Evolutionary conservation across 2,329 filamentous ascomycete genomes (phyloP), one percentile per base, ranked within the genome.

Genomic region (Monilinia polystroma): DNA sequence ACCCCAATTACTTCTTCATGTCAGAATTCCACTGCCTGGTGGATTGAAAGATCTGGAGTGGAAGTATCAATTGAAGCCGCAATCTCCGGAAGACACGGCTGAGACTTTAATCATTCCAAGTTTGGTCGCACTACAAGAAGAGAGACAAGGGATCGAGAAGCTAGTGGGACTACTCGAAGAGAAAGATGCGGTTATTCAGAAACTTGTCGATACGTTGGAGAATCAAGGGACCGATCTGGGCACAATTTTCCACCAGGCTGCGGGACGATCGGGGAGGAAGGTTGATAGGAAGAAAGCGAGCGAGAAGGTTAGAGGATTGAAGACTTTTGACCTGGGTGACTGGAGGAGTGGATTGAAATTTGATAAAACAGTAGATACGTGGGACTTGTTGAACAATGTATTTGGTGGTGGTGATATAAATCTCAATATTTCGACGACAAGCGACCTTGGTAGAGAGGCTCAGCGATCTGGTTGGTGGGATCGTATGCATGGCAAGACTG

Each of bases 21-120:
- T 90, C 38, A 86, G 81, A 4, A 86, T 86, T 66, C 78, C 82
- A 11, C 80, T 94, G 16, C 87, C 89, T 1, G 77, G 80, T n/a
- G 86, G 86, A 1, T 80, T 93, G 41, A 80, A 82, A 58, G 82
- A 85, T 6, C 79, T 94, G 47, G 79, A 79, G 68, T 94, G 91
- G 91, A 83, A 82, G 0, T 81, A 93, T 66, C 77, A 82, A 58
- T 78, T 94, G 23, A 75, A 70, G 41, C 77, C 75, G 35, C 75
- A 76, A 26, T 70, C 76, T 1, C 72, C 78, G 20, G 70, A 74
- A 6, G 70, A 75, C 11, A 74, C 85, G 7, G 81, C 78, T 43
- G 75, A 78, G 52, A 76, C 81, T 57, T 77, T 87, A 49, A 78
- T 83, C 4, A 70, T 81, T 11, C 83, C 84, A 4, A 66, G 35